Conservation (phyloP, 371 early-diverging fungal species). For the Mycotypha africana region DNA sequence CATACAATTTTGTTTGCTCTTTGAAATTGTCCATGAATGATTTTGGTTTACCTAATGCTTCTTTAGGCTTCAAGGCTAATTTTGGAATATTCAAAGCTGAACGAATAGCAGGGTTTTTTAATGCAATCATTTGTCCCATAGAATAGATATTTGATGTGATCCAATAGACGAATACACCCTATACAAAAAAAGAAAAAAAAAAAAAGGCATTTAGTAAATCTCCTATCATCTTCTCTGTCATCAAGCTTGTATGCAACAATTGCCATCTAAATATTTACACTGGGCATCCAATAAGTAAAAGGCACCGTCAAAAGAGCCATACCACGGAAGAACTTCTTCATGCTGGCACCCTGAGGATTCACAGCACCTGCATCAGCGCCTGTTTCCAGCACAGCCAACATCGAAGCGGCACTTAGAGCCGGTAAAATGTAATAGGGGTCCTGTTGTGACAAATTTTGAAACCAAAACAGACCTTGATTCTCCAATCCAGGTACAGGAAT, state of each 20-base stretch:
- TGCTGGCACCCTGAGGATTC: slow-evolving; percentile 37
- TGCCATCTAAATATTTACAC: slow-evolving; percentile 52
- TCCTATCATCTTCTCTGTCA: too few relatives aligned
- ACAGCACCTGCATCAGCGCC: slow-evolving; percentile 53
- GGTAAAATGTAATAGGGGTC: slow-evolving; percentile 88
- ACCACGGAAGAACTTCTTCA: slow-evolving; percentile 69
- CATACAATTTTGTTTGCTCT: slow-evolving; percentile 33
- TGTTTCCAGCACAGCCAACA: slow-evolving; percentile 76
- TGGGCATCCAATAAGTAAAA: slow-evolving; percentile 71
- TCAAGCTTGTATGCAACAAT: too few relatives aligned
- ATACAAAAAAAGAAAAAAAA: slow-evolving; percentile 3
- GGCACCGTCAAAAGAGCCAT: slow-evolving; percentile 60
- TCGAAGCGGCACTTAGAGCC: slow-evolving; percentile 61
- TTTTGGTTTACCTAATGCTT: slow-evolving; percentile 40
- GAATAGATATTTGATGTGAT: slow-evolving; percentile 72
- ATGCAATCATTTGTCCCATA: slow-evolving; percentile 59
- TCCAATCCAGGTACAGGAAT: slow-evolving; percentile 79
- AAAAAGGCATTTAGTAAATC: too few relatives aligned
- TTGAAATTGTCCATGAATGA: slow-evolving; percentile 44
- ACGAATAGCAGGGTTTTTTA: slow-evolving; percentile 59
- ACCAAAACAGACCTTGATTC: slow-evolving; percentile 79
- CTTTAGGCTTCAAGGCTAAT: slow-evolving; percentile 41
- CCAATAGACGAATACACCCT: slow-evolving; percentile 88
- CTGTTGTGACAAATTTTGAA: slow-evolving; percentile 71
- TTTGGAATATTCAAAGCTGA: slow-evolving; percentile 50